These are phyloP conservation scores for Fusarium camptoceras DNA, from an alignment of 2,329 filamentous ascomycete genomes.

Conservation along the genomic window DNA sequence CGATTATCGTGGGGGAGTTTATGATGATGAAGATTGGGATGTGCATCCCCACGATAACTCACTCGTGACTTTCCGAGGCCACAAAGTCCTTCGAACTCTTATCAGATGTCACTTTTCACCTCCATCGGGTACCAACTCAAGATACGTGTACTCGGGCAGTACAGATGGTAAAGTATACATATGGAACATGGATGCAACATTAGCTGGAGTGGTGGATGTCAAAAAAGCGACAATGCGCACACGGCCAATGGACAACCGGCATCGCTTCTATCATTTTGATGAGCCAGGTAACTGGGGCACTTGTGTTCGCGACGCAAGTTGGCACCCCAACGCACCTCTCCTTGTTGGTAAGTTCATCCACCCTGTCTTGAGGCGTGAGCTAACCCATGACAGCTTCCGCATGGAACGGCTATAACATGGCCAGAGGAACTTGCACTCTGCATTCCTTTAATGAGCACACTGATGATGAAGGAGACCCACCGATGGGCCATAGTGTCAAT, in stretches of 20 bases:
- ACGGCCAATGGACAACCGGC: constrained; percentile 65
- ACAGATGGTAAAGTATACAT: constrained; percentile 90
- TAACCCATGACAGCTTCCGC: constrained; percentile 71
- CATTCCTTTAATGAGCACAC: constrained; percentile 80
- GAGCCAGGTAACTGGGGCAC: constrained; percentile 74
- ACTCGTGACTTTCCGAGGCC: constrained; percentile 91
- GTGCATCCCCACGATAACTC: constrained; percentile 84
- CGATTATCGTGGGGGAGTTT: constrained; percentile 79
- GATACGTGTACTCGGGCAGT: constrained; percentile 94
- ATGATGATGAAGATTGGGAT: constrained; percentile 71
- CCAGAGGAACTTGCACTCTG: constrained; percentile 79
- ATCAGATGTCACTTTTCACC: constrained; percentile 97
- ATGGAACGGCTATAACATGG: constrained; percentile 82
- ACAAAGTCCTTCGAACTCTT: constrained; percentile 87
- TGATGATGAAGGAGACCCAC: constrained; percentile 72
- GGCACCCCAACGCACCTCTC: constrained; percentile 87
- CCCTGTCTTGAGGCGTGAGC: background rate
- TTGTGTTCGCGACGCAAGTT: constrained; percentile 87
- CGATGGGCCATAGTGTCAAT: constrained; percentile 68
- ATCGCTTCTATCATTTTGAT: constrained; percentile 68
- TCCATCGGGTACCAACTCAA: constrained; percentile 83
- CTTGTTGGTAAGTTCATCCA: constrained; percentile 68
- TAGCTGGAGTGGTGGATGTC: constrained; percentile 83
- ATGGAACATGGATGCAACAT: constrained; percentile 92
- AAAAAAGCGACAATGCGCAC: constrained; percentile 73